Evolutionary conservation across 225 moss, liverwort and hornwort genomes (phyloP).

Genomic region (Polytrichum commune): DNA sequence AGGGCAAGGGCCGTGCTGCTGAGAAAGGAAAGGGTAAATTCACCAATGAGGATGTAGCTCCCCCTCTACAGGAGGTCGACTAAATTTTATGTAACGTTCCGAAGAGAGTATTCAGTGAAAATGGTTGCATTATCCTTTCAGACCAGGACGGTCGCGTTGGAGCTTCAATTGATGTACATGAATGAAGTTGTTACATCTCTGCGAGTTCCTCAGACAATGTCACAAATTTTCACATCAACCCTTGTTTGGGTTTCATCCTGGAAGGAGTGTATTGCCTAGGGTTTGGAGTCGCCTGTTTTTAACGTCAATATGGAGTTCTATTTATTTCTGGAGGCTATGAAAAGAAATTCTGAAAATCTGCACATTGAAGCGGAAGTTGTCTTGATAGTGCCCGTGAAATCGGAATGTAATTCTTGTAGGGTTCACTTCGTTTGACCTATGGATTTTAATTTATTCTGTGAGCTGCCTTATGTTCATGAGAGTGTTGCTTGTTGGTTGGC

Average conservation of each 20-base stretch:
- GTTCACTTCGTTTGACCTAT: neutral
- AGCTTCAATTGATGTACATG: neutral
- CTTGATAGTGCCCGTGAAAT: too few relatives aligned
- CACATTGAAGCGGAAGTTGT: too few relatives aligned
- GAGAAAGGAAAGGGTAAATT: conserved; percentile 89
- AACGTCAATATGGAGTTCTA: too few relatives aligned
- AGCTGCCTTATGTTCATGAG: neutral
- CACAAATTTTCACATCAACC: neutral
- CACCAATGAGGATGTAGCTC: conserved; percentile 66
- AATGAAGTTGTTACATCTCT: neutral
- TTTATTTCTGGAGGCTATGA: too few relatives aligned
- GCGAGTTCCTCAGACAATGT: neutral
- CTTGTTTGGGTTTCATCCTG: neutral
- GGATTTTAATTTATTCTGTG: conserved; percentile 4
- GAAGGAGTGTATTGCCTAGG: neutral
- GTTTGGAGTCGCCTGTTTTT: too few relatives aligned
- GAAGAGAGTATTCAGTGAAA: neutral
- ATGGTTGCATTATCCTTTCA: neutral
- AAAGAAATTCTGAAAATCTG: too few relatives aligned
- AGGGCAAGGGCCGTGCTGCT: conserved; percentile 74
- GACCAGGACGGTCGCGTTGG: neutral
- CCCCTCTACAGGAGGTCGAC: conserved; percentile 78
- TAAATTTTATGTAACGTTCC: conserved; percentile 13
- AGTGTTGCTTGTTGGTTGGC: too few relatives aligned
- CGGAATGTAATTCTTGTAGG: too few relatives aligned